A percentile compares a stretch with the other conserved stretches of the same genome.
phyloP scores from a whole-genome alignment of 2,329 filamentous ascomycete genomes.

The Ilyonectria sp. region DNA sequence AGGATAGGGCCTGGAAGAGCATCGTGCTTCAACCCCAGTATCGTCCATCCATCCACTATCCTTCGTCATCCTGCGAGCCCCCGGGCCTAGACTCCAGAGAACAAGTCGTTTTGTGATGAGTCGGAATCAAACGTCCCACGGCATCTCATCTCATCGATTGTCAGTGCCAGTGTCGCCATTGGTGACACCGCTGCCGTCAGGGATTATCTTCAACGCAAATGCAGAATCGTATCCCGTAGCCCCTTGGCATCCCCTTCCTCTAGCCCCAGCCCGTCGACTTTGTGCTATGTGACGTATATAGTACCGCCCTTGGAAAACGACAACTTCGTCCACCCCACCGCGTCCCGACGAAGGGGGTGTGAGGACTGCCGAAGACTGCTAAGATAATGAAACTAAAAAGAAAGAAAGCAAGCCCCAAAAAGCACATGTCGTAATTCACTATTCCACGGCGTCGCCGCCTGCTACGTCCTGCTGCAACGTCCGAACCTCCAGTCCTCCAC shows the following conservation, averaged over 20 bases:
- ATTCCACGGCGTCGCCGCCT: slow-evolving; percentile 7
- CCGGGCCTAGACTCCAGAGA: slow-evolving; percentile 3
- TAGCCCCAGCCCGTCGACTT: neutral
- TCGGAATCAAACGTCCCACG: slow-evolving; percentile 28
- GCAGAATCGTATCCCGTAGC: neutral
- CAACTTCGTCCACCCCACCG: slow-evolving; percentile 6
- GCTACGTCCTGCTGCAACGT: slow-evolving; percentile 17
- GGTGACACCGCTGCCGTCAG: slow-evolving; percentile 21
- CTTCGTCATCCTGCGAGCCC: neutral
- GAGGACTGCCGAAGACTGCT: slow-evolving; percentile 10
- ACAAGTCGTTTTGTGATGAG: slow-evolving; percentile 22
- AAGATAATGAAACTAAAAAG: slow-evolving; percentile 24
- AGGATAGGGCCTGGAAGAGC: slow-evolving; percentile 7
- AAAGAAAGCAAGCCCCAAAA: neutral
- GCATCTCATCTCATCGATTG: slow-evolving; percentile 33
- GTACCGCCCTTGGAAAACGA: slow-evolving; percentile 5
- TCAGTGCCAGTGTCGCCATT: slow-evolving; percentile 1
- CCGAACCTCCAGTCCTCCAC: slow-evolving; percentile 11
- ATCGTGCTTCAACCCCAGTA: slow-evolving; percentile 9
- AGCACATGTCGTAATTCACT: slow-evolving; percentile 9
- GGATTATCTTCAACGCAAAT: slow-evolving; percentile 17
- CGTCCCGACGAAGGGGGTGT: slow-evolving; percentile 4
- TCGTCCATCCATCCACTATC: neutral
- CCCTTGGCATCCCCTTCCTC: neutral
- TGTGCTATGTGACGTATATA: neutral